phyloP scores from a whole-genome alignment of 2,329 filamentous ascomycete species.

The Plenodomus biglobosus region DNA sequence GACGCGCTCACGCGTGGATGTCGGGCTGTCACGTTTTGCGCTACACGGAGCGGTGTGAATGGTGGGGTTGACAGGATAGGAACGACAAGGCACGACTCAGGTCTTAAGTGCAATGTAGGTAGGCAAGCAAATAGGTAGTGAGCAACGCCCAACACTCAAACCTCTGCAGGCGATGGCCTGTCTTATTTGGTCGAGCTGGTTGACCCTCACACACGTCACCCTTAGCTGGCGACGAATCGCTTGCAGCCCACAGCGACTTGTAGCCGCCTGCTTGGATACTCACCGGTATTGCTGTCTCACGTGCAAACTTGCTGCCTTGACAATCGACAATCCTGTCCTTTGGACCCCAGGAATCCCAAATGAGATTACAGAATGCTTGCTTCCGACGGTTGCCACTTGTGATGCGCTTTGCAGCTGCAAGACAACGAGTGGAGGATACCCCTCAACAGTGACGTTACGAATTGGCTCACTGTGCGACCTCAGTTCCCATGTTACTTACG shows the following conservation, averaged over 20 bases:
- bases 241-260: background rate
- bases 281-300: conserved; percentile 1
- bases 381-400: background rate
- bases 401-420: background rate
- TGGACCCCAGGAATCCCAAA: background rate
- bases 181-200: background rate
- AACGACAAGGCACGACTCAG: background rate
- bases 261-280: background rate
- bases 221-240: background rate
- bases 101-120: no score
- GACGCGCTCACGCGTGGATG: conserved; percentile 10
- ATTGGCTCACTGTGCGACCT: no score
- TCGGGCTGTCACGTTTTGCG: conserved; percentile 3
- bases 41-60: background rate
- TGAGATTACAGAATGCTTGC: background rate
- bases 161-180: background rate
- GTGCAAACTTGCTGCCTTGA: background rate
- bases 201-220: background rate
- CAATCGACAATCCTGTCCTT: background rate
- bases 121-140: background rate
- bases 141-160: background rate
- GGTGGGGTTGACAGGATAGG: background rate
- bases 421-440: no score
- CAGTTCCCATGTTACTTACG: no score
- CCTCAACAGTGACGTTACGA: no score